Percentiles rank a stretch among this genome's conserved stretches.
Evolutionary conservation across 2,329 filamentous ascomycete genomes (phyloP).

Genomic region (Colletotrichum siamense): DNA sequence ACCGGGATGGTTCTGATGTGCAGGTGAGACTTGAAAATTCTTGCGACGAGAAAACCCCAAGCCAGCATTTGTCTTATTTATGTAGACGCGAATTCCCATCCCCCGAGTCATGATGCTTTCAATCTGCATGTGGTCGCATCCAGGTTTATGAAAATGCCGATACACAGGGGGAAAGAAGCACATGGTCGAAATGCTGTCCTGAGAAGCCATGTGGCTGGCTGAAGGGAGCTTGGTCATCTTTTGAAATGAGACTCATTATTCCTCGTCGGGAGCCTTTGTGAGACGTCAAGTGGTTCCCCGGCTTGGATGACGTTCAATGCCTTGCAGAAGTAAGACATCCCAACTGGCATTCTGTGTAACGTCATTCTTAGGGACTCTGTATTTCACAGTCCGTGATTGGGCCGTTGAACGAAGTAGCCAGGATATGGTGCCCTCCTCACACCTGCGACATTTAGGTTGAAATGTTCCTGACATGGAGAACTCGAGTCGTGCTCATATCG

Average conservation of each 20-base stretch:
- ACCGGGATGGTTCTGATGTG: neutral
- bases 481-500: neutral
- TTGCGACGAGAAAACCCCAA: neutral
- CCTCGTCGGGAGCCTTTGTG: neutral
- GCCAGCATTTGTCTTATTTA: neutral
- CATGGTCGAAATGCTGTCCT: neutral
- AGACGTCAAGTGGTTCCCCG: neutral
- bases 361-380: neutral
- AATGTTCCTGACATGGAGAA: neutral
- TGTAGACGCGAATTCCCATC: neutral
- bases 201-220: neutral
- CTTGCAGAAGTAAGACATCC: neutral
- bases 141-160: neutral
- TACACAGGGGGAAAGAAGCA: neutral
- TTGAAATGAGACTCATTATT: neutral
- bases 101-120: neutral
- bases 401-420: neutral
- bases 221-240: neutral
- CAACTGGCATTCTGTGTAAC: neutral
- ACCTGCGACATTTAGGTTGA: neutral
- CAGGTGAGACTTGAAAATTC: neutral
- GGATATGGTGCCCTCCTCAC: neutral
- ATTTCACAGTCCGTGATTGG: neutral
- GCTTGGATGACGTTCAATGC: neutral
- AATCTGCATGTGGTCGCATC: neutral